Evolutionary conservation across 2,329 filamentous ascomycete genomes (phyloP).

Genomic region (Trichoderma oligosporum): DNA sequence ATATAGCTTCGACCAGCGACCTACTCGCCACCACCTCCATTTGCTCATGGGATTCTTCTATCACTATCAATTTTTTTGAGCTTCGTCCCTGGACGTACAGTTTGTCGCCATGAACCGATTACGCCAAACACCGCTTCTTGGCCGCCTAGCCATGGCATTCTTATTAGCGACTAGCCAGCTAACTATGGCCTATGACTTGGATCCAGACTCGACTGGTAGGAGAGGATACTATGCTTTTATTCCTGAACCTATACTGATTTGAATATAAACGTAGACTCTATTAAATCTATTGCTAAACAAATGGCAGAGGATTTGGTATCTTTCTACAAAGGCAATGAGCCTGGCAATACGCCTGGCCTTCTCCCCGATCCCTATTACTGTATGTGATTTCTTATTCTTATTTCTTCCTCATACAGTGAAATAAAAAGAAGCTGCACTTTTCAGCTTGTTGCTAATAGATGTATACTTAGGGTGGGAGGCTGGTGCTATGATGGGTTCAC

Average conservation of each 20-base stretch:
- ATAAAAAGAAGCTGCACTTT: not conserved
- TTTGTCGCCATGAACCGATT: slow-evolving; percentile 24
- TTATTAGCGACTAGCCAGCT: slow-evolving; percentile 28
- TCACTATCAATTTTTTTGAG: slow-evolving; percentile 2
- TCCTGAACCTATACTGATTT: not conserved
- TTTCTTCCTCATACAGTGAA: not conserved
- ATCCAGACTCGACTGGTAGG: slow-evolving; percentile 37
- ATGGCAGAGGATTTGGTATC: slow-evolving; percentile 49
- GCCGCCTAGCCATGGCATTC: slow-evolving; percentile 25
- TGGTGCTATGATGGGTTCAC: slow-evolving; percentile 65
- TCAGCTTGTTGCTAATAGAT: not conserved
- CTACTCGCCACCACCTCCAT: not conserved
- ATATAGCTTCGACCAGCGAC: not conserved
- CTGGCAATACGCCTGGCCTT: slow-evolving; percentile 49
- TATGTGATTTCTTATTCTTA: slow-evolving; percentile 30
- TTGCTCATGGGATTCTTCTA: slow-evolving; percentile 6
- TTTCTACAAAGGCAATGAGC: slow-evolving; percentile 45
- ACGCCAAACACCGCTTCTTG: slow-evolving; percentile 20
- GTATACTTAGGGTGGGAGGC: slow-evolving; percentile 61
- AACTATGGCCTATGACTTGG: slow-evolving; percentile 34
- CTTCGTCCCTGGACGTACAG: slow-evolving; percentile 13
- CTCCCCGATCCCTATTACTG: slow-evolving; percentile 54
- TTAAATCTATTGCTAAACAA: slow-evolving; percentile 46
- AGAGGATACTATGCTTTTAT: too few species aligned
- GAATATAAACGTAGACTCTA: slow-evolving; percentile 42